Conservation (phyloP, 2,329 filamentous ascomycete genomes). For the Trichoderma arundinaceum region DNA sequence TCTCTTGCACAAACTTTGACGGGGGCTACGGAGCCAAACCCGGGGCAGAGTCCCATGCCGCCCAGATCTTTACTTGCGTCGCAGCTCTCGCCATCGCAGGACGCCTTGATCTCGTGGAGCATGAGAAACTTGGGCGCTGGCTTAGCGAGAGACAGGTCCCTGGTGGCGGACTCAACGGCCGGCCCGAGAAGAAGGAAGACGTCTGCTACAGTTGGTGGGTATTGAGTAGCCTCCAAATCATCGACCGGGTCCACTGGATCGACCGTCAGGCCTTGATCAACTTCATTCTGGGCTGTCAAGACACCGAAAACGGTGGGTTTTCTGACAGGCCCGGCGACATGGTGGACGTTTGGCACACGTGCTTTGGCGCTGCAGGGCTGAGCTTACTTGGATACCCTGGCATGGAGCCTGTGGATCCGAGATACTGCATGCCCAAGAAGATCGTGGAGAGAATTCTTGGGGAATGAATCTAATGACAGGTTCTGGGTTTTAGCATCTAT, state of each 20-base stretch:
- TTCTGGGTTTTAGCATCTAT: slow-evolving; percentile 20
- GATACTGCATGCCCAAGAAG: slow-evolving; percentile 81
- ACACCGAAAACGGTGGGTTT: slow-evolving; percentile 81
- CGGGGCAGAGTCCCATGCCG: slow-evolving; percentile 91
- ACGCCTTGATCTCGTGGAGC: slow-evolving; percentile 80
- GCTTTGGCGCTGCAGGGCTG: slow-evolving; percentile 86
- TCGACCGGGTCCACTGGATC: slow-evolving; percentile 89
- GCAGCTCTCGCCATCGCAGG: slow-evolving; percentile 84
- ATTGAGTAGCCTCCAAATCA: slow-evolving; percentile 86
- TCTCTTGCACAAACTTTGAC: slow-evolving; percentile 88
- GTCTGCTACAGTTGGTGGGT: slow-evolving; percentile 99
- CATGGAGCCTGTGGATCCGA: slow-evolving; percentile 80
- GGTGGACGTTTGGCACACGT: slow-evolving; percentile 97
- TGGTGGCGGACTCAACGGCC: slow-evolving; percentile 87
- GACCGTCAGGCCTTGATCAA: slow-evolving; percentile 76
- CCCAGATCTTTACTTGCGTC: slow-evolving; percentile 94
- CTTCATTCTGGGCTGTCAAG: slow-evolving; percentile 91
- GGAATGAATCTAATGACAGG: slow-evolving; percentile 32
- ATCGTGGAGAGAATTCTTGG: slow-evolving; percentile 65
- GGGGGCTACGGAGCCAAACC: slow-evolving; percentile 90
- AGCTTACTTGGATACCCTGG: slow-evolving; percentile 81
- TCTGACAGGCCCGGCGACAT: slow-evolving; percentile 90
- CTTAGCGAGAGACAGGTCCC: slow-evolving; percentile 89
- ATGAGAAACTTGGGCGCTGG: slow-evolving; percentile 84
- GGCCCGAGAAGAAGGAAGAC: slow-evolving; percentile 94